These are phyloP conservation scores for Aquilaria agallochum DNA, from an alignment of 441 rosid genomes.

Conservation along the genomic window DNA sequence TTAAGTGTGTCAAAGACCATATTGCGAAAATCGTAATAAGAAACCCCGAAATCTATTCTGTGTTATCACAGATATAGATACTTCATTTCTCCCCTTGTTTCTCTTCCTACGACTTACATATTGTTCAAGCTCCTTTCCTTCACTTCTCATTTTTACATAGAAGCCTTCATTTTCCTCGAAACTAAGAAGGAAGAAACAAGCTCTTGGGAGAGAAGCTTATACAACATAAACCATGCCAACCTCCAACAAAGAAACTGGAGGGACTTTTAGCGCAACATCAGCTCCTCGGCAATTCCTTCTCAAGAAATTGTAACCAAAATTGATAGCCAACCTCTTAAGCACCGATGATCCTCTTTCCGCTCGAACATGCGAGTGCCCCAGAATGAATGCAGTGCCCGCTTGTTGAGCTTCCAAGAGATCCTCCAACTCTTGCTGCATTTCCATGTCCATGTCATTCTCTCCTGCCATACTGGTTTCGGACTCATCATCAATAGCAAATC, in stretches of 20 bases:
- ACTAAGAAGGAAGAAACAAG: too few species aligned
- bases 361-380: conserved; percentile 88
- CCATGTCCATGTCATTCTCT: conserved; percentile 23
- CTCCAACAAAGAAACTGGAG: conserved; percentile 86
- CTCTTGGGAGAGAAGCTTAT: conserved; percentile 24
- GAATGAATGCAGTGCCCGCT: conserved; percentile 87
- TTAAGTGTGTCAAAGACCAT: too few species aligned
- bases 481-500: conserved; percentile 63
- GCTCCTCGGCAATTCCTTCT: conserved; percentile 90
- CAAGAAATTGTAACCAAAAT: conserved; percentile 85
- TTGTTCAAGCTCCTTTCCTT: too few species aligned
- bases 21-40: too few species aligned
- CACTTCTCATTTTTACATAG: too few species aligned
- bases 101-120: too few species aligned
- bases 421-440: conserved; percentile 54
- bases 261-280: conserved; percentile 94
- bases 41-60: too few species aligned
- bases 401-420: conserved; percentile 70
- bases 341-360: conserved; percentile 95
- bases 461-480: conserved; percentile 24
- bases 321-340: conserved; percentile 69
- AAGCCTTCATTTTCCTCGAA: too few species aligned
- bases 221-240: conserved; percentile 98
- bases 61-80: too few species aligned
- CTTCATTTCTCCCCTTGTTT: too few species aligned